A percentile compares a stretch with the other conserved stretches of the same genome.
Conservation (phyloP, 805 yeast species). For the Kazachstania taianensis region DNA sequence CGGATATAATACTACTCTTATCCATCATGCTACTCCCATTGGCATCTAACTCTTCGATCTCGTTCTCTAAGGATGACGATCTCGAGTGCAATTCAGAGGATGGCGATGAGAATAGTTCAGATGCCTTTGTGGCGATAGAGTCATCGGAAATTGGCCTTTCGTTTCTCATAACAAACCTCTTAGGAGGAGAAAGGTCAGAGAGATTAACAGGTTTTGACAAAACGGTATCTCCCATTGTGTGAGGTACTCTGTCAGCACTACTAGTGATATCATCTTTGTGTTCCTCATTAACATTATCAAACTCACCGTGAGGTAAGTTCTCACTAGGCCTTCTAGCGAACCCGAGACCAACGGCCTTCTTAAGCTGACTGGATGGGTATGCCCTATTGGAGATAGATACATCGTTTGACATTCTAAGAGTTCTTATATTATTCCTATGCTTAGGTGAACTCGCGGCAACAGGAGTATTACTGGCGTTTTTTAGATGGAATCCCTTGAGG, state of each 20-base stretch:
- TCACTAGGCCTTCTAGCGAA: slow-evolving; percentile 28
- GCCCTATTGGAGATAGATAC: no score
- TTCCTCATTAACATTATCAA: no score
- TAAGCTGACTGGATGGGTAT: no score
- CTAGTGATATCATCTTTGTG: background rate
- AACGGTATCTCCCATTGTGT: background rate
- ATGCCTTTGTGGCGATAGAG: slow-evolving; percentile 23
- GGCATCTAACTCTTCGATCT: slow-evolving; percentile 7
- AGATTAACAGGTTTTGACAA: no score
- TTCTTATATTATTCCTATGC: no score
- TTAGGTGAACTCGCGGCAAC: no score
- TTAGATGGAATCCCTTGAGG: no score
- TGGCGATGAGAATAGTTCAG: slow-evolving; percentile 24
- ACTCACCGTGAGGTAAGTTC: no score
- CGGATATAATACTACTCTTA: slow-evolving; percentile 7
- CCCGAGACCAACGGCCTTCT: no score
- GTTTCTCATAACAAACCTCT: slow-evolving; percentile 10
- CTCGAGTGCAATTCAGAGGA: slow-evolving; percentile 21
- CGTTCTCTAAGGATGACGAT: slow-evolving; percentile 23
- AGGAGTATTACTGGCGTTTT: no score
- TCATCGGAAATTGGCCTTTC: slow-evolving; percentile 27
- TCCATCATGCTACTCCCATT: slow-evolving; percentile 2
- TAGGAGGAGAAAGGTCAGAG: slow-evolving; percentile 20
- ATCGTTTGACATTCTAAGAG: no score
- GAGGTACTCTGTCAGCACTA: no score